phyloP scores from a whole-genome alignment of 495 filamentous ascomycete genomes.

The Xylaria longipes region DNA sequence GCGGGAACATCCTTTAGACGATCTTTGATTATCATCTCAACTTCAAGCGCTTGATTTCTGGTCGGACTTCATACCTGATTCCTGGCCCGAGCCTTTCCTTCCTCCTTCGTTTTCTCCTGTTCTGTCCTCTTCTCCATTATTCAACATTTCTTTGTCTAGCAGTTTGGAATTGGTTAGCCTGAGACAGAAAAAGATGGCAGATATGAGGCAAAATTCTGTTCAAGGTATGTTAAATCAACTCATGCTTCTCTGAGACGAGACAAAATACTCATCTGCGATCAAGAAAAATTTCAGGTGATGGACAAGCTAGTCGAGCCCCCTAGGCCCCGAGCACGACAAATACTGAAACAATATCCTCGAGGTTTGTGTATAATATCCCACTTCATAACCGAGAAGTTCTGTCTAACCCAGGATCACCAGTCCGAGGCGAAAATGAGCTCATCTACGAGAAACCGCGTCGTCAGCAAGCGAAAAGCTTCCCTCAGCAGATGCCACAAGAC shows the following conservation, averaged over 20 bases:
- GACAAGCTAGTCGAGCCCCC: not conserved
- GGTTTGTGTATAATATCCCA: not conserved
- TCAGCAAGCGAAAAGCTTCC: not conserved
- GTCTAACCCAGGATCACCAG: not conserved
- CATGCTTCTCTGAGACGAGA: not conserved
- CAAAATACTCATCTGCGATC: not conserved
- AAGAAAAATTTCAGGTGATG: not conserved
- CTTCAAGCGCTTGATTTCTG: not conserved
- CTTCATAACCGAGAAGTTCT: not conserved
- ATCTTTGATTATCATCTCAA: not conserved
- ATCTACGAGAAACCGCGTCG: not conserved
- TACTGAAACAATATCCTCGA: conserved; percentile 1
- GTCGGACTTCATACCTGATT: not conserved
- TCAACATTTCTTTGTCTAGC: not conserved
- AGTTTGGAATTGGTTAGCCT: not conserved
- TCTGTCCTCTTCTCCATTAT: not conserved
- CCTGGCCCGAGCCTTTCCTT: not conserved
- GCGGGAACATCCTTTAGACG: not conserved
- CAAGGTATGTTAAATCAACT: not conserved
- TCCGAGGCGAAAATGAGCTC: not conserved
- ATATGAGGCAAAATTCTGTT: not conserved
- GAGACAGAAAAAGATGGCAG: not conserved
- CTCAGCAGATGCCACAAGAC: not conserved
- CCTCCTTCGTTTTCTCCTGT: not conserved
- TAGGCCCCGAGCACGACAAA: not conserved